Conservation (phyloP, 331 rosid species). For the Arachis monticola region DNA sequence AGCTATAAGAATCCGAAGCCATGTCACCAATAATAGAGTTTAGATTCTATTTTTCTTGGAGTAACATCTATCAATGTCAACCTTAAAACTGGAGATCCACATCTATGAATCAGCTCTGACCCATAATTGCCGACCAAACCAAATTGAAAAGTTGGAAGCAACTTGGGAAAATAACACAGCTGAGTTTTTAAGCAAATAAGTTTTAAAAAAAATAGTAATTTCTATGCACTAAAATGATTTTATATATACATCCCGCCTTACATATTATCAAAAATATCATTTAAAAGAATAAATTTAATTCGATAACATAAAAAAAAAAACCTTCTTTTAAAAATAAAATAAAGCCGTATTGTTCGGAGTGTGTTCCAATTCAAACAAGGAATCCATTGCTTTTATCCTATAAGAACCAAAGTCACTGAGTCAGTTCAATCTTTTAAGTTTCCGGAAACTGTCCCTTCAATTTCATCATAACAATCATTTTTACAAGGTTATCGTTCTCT, state of each 20-base stretch:
- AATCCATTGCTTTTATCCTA: neutral
- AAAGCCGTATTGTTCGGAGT: neutral
- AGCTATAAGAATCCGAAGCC: neutral
- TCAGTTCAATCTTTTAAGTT: neutral
- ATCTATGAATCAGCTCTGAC: neutral
- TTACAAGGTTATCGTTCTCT: neutral
- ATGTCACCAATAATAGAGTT: neutral
- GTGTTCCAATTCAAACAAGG: neutral
- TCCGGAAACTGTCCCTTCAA: neutral
- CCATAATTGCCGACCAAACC: neutral
- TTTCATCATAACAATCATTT: neutral
- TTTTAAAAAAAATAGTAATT: too few species aligned
- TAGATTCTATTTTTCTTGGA: neutral
- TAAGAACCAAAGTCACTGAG: neutral
- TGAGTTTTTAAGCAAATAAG: neutral
- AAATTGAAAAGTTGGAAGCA: conserved; percentile 12
- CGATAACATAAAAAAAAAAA: too few species aligned
- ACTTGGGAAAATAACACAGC: neutral
- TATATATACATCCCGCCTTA: too few species aligned
- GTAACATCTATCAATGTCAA: neutral
- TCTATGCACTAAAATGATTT: too few species aligned
- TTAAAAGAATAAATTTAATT: too few species aligned
- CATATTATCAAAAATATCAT: too few species aligned
- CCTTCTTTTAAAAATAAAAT: too few species aligned
- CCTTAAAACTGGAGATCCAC: conserved; percentile 1